Percentiles rank a stretch among this genome's conserved stretches.
Conservation (phyloP, 768 basidiomycete species). For the Pleurotus platypus region DNA sequence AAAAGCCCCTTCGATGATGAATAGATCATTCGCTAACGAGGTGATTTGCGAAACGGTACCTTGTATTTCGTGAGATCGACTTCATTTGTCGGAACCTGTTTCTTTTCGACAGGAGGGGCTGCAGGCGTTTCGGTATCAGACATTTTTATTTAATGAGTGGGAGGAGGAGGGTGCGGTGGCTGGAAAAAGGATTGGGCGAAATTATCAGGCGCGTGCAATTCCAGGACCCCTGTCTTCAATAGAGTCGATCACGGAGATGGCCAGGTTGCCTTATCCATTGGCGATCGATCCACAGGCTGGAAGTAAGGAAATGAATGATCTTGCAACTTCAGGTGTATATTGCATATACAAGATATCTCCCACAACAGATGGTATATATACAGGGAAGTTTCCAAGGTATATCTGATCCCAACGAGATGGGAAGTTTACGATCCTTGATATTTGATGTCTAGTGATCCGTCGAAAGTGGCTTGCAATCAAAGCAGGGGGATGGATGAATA, state of each 20-base stretch:
- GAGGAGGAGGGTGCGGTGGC: conserved; percentile 13
- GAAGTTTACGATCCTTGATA: neutral
- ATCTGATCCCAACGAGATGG: neutral
- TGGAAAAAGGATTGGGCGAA: conserved; percentile 4
- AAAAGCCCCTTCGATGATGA: conserved; percentile 9
- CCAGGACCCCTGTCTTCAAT: conserved; percentile 2
- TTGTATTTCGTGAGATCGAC: conserved; percentile 87
- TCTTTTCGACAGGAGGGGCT: conserved; percentile 38
- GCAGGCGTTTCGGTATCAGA: conserved; percentile 50
- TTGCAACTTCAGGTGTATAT: neutral
- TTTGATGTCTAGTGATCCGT: neutral
- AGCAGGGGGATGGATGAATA: too few species aligned
- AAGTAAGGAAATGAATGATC: neutral
- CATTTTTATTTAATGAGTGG: conserved; percentile 35
- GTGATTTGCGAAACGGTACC: conserved; percentile 33
- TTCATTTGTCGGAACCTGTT: conserved; percentile 55
- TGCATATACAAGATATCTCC: conserved; percentile 1
- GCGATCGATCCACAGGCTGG: conserved; percentile 3
- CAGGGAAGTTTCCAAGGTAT: neutral
- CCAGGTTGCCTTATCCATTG: conserved; percentile 19
- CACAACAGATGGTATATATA: conserved; percentile 6
- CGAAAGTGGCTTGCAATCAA: neutral
- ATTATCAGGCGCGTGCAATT: conserved; percentile 10
- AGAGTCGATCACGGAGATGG: conserved; percentile 9
- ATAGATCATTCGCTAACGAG: neutral